A percentile compares a stretch with the other conserved stretches of the same genome.
These are phyloP conservation scores for Solanum pinnatisectum DNA, from an alignment of 257 asterid species.

Conservation along the genomic window DNA sequence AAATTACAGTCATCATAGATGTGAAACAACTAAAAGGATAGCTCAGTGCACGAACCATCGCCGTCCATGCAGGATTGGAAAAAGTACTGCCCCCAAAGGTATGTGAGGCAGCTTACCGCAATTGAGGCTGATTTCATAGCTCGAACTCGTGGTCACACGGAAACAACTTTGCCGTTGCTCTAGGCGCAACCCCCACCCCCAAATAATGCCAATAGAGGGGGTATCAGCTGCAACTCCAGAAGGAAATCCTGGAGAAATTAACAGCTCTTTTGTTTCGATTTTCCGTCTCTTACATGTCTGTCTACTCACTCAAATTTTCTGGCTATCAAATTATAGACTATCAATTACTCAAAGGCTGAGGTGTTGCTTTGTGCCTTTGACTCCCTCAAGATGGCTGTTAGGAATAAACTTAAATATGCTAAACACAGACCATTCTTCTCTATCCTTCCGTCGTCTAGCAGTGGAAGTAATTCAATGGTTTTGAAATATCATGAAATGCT, in stretches of 20 bases:
- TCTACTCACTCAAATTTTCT: not conserved
- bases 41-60: not conserved
- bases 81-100: not conserved
- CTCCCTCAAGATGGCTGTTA: not conserved
- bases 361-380: not conserved
- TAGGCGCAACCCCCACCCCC: not conserved
- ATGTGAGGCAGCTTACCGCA: not conserved
- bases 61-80: not conserved
- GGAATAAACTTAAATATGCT: not conserved
- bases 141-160: not conserved
- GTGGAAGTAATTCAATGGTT: not conserved
- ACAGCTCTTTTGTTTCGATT: not conserved
- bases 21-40: not conserved
- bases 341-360: not conserved
- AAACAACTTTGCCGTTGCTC: not conserved
- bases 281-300: not conserved
- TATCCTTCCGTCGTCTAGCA: not conserved
- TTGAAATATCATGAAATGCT: not conserved
- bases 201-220: not conserved
- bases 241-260: not conserved
- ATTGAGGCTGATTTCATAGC: not conserved
- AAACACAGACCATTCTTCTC: not conserved
- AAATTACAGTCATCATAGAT: not conserved
- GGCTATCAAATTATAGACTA: not conserved
- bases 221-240: not conserved